Evolutionary conservation across 2,329 filamentous ascomycete species (phyloP).

Genomic region (Fusarium liriodendri): DNA sequence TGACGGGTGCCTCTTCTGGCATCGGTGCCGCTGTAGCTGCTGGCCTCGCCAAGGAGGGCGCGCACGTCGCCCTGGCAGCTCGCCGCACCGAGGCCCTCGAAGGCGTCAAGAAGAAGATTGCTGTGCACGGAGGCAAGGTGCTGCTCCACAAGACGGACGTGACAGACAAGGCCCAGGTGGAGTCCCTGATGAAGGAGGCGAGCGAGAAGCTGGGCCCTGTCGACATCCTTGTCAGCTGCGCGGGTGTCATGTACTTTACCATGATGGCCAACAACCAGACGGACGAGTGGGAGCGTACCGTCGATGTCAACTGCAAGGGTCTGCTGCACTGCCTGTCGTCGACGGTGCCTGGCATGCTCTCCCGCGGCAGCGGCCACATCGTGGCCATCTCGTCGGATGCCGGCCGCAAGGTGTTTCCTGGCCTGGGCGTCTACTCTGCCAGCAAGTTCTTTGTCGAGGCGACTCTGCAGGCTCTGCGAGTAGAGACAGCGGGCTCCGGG

Average conservation of each 20-base stretch:
- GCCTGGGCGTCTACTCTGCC: conserved; percentile 83
- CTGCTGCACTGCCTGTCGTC: conserved; percentile 78
- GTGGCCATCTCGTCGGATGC: conserved; percentile 87
- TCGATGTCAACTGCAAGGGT: conserved; percentile 89
- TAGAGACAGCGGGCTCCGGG: conserved; percentile 81
- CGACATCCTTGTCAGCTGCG: conserved; percentile 83
- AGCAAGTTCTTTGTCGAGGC: conserved; percentile 90
- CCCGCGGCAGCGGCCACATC: conserved; percentile 76
- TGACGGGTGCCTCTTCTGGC: conserved; percentile 84
- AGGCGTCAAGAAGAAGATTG: conserved; percentile 70
- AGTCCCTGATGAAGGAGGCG: conserved; percentile 70
- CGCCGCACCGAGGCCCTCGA: conserved; percentile 77
- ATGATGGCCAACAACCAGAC: conserved; percentile 83
- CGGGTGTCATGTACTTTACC: conserved; percentile 90
- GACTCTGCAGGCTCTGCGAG: conserved; percentile 77
- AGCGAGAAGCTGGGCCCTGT: conserved; percentile 74
- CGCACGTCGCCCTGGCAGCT: conserved; percentile 77
- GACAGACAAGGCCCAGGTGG: conserved; percentile 73
- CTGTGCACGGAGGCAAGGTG: conserved; percentile 69
- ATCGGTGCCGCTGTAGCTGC: conserved; percentile 81
- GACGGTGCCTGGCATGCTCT: conserved; percentile 77
- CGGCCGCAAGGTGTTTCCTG: conserved; percentile 84
- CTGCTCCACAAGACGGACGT: conserved; percentile 79
- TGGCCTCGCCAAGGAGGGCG: conserved; percentile 77
- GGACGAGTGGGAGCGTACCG: conserved; percentile 84